Evolutionary conservation across 768 basidiomycete genomes (phyloP), one percentile per base, ranked within the genome.

Genomic region (Russula olivacea): DNA sequence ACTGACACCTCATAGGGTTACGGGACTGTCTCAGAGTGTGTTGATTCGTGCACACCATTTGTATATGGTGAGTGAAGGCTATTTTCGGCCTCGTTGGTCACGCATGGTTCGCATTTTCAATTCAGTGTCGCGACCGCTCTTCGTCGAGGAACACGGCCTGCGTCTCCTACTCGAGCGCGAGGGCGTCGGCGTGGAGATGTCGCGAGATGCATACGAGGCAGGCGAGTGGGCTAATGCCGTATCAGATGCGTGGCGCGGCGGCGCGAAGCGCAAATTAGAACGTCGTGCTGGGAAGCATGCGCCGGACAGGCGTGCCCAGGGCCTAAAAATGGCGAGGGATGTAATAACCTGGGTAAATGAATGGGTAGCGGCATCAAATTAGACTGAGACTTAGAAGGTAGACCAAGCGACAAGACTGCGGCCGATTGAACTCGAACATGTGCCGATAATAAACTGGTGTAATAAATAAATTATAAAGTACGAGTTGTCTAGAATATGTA

Each of bases 81-180:
- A 17, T 17, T 2, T 56, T 64, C 7, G 17, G 19, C 25, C 17
- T 34, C 34, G 23, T 25, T 30, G 32, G 12, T 53, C 25, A 10
- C 6, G 7, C 28, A 15, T 19, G 25, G 17, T 58, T 53, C 30
- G 11, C 10, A 32, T 48, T 30, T 69, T 87, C 36, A 28, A 48
- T 40, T 23, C 70, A 88, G 88, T 91, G 14, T 85, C 89, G 1
- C 79, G 89, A 2, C 90, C 90, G 0, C 76, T 91, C 41, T 91
- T 92, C 68, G 83, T 91, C 47, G 89, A 91, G 69, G 90, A 92
- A 70, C 84, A 88, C 68, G 90, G 90, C 3, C 76, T 92, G 36
- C 81, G 83, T 5, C 76, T 85, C 15, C 75, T 88, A 36, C 81
- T 91, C 43, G 76, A 82, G 43, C 75, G 74, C 25, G 81, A 86